Percentiles rank a stretch among this genome's conserved stretches.
phyloP scores from a whole-genome alignment of 1,284 basidiomycete species.

The Volvariella volvacea region DNA sequence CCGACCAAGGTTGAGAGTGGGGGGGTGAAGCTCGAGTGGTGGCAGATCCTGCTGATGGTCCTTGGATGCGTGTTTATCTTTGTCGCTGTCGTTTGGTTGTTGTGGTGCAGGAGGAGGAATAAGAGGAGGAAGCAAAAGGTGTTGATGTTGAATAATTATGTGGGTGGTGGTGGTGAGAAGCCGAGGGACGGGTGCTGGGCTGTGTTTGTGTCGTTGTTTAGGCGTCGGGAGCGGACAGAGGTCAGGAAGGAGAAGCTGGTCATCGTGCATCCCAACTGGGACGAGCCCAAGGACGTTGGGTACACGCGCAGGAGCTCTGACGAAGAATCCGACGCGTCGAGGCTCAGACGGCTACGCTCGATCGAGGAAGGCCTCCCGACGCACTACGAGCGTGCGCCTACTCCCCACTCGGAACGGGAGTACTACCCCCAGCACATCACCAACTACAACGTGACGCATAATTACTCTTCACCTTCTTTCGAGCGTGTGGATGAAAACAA shows the following conservation, averaged over 20 bases:
- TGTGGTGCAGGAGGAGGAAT: constrained; percentile 54
- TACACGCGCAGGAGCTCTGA: too few relatives aligned
- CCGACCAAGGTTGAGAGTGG: constrained; percentile 29
- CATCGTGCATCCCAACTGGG: constrained; percentile 25
- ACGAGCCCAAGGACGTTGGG: constrained; percentile 14
- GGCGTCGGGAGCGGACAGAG: too few relatives aligned
- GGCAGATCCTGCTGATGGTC: constrained; percentile 78
- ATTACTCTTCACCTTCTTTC: too few relatives aligned
- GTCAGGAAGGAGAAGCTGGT: too few relatives aligned
- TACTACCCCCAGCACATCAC: too few relatives aligned
- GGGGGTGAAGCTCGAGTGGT: constrained; percentile 50
- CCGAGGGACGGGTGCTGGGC: constrained; percentile 15
- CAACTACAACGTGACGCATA: too few relatives aligned
- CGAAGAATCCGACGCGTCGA: constrained; percentile 12
- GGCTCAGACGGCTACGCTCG: constrained; percentile 17
- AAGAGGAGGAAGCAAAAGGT: constrained; percentile 57
- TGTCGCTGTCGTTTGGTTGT: constrained; percentile 48
- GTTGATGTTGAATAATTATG: too few relatives aligned
- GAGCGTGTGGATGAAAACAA: too few relatives aligned
- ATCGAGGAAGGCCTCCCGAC: constrained; percentile 18
- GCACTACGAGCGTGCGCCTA: constrained; percentile 3
- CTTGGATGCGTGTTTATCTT: constrained; percentile 76
- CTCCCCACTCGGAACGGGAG: too few relatives aligned
- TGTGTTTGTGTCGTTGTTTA: constrained; percentile 29
- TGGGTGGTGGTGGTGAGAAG: too few relatives aligned